Base-by-base conservation (phyloP, 345 rosid genomes). In the Arabidopsis arenosa region DNA sequence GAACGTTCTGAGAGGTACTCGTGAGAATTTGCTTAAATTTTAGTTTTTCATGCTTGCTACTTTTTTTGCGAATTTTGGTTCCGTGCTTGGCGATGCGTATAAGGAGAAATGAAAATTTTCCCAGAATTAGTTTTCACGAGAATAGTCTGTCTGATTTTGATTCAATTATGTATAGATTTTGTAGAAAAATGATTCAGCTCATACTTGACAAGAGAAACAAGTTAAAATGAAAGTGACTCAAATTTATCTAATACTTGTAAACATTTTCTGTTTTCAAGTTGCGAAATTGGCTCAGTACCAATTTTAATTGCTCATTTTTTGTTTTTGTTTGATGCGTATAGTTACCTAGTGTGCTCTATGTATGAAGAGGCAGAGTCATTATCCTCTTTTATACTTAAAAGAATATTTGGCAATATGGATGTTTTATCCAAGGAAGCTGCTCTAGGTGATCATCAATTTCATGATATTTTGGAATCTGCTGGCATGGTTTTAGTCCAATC, bases 401-500 rank as follows among this genome's bases (percentile, higher is more conserved):
- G 61, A 63, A 51, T 87, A 13, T 21, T 33, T 43, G 68, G 44
- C 40, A 45, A 56, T 63, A 66, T 9, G 6, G 32, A 74, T 43
- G 72, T 11, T 49, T 7, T 76, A 39, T 47, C 63, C 32, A 64
- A 33, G 33, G 76, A 69, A 53, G 75, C 66, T 56, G 74, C 66
- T 58, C 35, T 47, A 10, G 86, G 66, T 33, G 81, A 70, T 17
- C 53, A 15, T 6, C 87, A 82, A 17, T 44, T 84, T 7, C 63
- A 53, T 53, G 91, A 86, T 23, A 81, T 84, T 85, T 69, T 79
- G 83, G 89, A 81, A 76, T 88, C 96, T 36, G 83, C 88, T 68
- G 97, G 92, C 7, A 88, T 91, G 96, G 93, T 93, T 58, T 81
- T 88, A 54, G 88, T 91, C 70, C 98, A 93, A 83, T 88, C 97